Base-by-base conservation (phyloP, 768 basidiomycete genomes). In the Mycena pura region DNA sequence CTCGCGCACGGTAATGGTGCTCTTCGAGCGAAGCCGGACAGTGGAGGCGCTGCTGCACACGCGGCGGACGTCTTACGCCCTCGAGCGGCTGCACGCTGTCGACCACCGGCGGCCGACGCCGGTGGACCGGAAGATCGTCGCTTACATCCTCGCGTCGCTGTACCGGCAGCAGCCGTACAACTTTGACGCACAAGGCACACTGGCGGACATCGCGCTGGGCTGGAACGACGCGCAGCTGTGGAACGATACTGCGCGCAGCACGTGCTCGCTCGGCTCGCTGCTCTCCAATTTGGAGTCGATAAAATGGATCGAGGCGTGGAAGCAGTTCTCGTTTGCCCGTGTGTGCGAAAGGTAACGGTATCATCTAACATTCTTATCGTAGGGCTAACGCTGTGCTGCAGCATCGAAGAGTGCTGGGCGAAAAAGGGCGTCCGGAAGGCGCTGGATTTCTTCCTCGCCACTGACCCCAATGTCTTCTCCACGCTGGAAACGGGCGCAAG, bases 131-230 rank as follows among this genome's bases (percentile, higher is more conserved):
- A 62, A 62, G 17, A 62, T 66, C 15, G 64, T 56, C 9, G 34
- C 60, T 1, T 66, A 62, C 31, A 60, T 66, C 8, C 48, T 66
- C 6, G 45, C 56, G 10, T 62, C 64, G 31, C 64, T 66, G n/a
- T 59, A 62, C 44, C 50, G 44, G 34, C 64, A 66, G n/a, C 60
- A 59, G 19, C 64, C 64, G 10, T 66, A 59, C 57, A 66, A 66
- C 57, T 62, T 59, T 27, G 41, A 24, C 21, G 64, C 64, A 17
- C 64, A 66, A 32, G 36, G 19, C 3, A 27, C 51, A 10, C 60
- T 66, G 2, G 64, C 64, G 5, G 64, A 66, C 19, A 62, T 66
- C n/a, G 60, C 64, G 3, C 51, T 66, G 10, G 60, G 60, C 56
- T 66, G 64, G 64, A 46, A 62, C 52, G 64, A 66, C 24, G 3